Evolutionary conservation across 768 basidiomycete species (phyloP).

Genomic region (Collybiopsis confluens): DNA sequence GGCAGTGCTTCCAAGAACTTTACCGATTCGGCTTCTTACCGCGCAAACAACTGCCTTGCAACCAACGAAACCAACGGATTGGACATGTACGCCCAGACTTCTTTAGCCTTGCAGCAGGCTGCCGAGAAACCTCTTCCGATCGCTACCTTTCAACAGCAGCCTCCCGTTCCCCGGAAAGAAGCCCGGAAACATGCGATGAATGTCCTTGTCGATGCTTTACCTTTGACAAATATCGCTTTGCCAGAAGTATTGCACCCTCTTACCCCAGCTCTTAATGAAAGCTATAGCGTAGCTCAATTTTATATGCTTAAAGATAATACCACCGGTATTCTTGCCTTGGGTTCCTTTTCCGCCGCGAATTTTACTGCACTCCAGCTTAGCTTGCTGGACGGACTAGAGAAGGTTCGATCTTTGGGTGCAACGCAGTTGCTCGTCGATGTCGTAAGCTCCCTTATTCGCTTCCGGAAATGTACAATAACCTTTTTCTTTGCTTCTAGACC

Average conservation of each 20-base stretch:
- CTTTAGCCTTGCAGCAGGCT: constrained; percentile 7
- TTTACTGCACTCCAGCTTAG: constrained; percentile 37
- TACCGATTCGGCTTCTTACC: constrained; percentile 44
- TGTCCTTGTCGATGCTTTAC: constrained; percentile 43
- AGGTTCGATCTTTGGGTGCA: constrained; percentile 43
- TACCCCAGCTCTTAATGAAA: constrained; percentile 34
- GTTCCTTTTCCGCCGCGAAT: constrained; percentile 49
- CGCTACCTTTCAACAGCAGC: constrained; percentile 36
- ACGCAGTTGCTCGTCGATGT: constrained; percentile 58
- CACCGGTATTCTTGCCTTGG: constrained; percentile 55
- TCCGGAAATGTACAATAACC: neutral
- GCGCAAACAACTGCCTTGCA: constrained; percentile 50
- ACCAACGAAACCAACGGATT: constrained; percentile 44
- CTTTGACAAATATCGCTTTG: constrained; percentile 34
- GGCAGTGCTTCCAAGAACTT: constrained; percentile 40
- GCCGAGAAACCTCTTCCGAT: constrained; percentile 17
- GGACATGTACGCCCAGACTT: constrained; percentile 27
- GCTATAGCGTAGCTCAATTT: constrained; percentile 51
- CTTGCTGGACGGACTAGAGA: constrained; percentile 43
- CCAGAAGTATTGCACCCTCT: constrained; percentile 35
- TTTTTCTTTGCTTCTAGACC: constrained; percentile 23
- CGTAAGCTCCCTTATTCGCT: constrained; percentile 23
- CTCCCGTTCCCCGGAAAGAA: constrained; percentile 25
- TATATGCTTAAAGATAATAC: constrained; percentile 46
- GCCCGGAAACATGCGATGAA: constrained; percentile 38